Conservation (phyloP, 257 asterid species). For the Ilex asprella region DNA sequence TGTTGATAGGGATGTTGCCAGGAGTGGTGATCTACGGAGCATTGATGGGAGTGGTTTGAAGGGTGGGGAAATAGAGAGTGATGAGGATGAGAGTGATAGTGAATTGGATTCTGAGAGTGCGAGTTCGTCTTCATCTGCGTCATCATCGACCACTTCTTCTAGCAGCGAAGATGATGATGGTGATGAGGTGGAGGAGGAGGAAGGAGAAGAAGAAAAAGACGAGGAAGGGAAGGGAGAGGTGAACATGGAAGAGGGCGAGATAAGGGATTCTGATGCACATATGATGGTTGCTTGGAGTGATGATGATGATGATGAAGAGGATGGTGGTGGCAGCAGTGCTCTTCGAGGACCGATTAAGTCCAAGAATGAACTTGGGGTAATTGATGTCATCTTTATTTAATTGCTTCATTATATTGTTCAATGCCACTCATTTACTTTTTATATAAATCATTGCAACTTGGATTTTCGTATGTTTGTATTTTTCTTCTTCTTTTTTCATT, state of each 20-base stretch:
- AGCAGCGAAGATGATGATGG: slow-evolving; percentile 40
- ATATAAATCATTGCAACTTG: not conserved
- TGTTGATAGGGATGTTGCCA: not conserved
- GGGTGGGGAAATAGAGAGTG: no score
- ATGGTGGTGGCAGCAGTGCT: not conserved
- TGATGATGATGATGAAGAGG: not conserved
- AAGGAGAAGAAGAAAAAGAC: no score
- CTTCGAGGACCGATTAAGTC: not conserved
- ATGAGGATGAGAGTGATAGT: slow-evolving; percentile 19
- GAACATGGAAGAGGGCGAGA: no score
- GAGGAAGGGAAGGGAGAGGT: no score
- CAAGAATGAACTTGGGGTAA: slow-evolving; percentile 1
- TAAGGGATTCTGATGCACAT: no score
- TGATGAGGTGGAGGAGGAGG: not conserved
- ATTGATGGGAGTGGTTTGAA: slow-evolving; percentile 5
- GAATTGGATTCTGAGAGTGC: slow-evolving; percentile 33
- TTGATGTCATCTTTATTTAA: no score
- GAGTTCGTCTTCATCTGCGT: slow-evolving; percentile 26
- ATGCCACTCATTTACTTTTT: not conserved
- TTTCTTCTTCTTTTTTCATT: not conserved
- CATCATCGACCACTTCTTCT: slow-evolving; percentile 26
- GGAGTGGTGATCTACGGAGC: not conserved
- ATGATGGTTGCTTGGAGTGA: not conserved
- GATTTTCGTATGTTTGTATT: not conserved
- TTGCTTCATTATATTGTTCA: no score